Evolutionary conservation across 768 basidiomycete genomes (phyloP).

Genomic region (Auricularia sp.): DNA sequence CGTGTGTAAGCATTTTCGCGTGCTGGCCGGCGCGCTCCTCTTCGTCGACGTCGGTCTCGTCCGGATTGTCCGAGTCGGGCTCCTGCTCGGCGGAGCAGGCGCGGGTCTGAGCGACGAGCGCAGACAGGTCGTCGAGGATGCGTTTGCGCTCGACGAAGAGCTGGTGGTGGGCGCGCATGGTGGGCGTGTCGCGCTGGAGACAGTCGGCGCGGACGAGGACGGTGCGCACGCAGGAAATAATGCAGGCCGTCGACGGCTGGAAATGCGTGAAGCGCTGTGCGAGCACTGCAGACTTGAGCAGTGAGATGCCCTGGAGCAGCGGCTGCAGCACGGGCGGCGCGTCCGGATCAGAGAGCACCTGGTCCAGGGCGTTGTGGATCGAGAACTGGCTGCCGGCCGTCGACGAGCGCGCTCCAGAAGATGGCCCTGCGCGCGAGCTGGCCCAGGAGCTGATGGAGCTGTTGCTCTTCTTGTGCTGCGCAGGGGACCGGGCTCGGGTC

Average conservation of each 20-base stretch:
- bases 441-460: constrained; percentile 48
- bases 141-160: constrained; percentile 73
- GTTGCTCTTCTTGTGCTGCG: constrained; percentile 24
- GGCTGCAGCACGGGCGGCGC: constrained; percentile 71
- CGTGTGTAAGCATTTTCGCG: constrained; percentile 69
- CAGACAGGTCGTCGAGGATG: constrained; percentile 70
- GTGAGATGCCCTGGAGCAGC: constrained; percentile 72
- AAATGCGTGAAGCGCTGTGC: constrained; percentile 74
- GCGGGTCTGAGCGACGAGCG: constrained; percentile 66
- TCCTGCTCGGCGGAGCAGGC: constrained; percentile 15
- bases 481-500: neutral
- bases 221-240: constrained; percentile 87
- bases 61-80: constrained; percentile 28
- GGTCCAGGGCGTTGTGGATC: constrained; percentile 41
- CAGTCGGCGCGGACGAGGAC: constrained; percentile 79
- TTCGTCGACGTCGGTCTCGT: constrained; percentile 38
- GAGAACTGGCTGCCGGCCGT: constrained; percentile 33
- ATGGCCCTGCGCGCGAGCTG: constrained; percentile 23
- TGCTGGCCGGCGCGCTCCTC: constrained; percentile 46
- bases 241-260: constrained; percentile 87
- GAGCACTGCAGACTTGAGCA: constrained; percentile 77
- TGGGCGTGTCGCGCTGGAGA: constrained; percentile 67
- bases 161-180: constrained; percentile 53
- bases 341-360: constrained; percentile 26
- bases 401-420: constrained; percentile 31